These are phyloP conservation scores for Vanrija humicola DNA, from an alignment of 1,284 basidiomycete species.

Conservation along the genomic window DNA sequence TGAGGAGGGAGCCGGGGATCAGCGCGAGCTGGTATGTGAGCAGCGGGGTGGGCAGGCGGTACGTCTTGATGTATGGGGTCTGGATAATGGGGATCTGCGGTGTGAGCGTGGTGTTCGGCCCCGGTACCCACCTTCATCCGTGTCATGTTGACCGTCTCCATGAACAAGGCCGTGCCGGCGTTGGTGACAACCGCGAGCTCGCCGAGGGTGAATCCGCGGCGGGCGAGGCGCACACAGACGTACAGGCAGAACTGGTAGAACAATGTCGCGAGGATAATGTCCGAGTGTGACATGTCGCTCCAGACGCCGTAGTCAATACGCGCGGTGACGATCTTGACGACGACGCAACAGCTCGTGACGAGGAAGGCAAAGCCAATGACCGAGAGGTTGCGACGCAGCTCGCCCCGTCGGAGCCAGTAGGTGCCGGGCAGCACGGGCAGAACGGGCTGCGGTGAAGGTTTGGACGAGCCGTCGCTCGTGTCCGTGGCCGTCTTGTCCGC, in stretches of 20 bases:
- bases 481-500: not conserved
- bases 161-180: constrained; percentile 77
- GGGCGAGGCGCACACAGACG: constrained; percentile 79
- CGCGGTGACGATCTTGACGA: constrained; percentile 42
- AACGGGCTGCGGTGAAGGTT: not conserved
- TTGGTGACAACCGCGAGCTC: constrained; percentile 85
- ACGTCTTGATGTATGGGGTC: constrained; percentile 87
- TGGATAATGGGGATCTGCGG: constrained; percentile 69
- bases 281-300: constrained; percentile 68
- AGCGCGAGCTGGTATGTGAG: constrained; percentile 89
- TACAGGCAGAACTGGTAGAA: constrained; percentile 93
- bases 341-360: constrained; percentile 41
- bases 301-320: constrained; percentile 40
- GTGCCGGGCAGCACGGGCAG: constrained; percentile 7
- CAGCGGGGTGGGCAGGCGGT: constrained; percentile 86
- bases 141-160: constrained; percentile 80
- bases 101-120: not conserved
- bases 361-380: constrained; percentile 46
- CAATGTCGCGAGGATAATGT: constrained; percentile 67
- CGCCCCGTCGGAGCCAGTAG: constrained; percentile 44
- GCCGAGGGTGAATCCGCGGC: constrained; percentile 89
- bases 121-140: constrained; percentile 59
- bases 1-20: constrained; percentile 84
- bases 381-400: constrained; percentile 43
- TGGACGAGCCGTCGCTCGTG: not conserved